Conservation (phyloP, 148 eudicot genomes). For the Chenopodium formosanum region DNA sequence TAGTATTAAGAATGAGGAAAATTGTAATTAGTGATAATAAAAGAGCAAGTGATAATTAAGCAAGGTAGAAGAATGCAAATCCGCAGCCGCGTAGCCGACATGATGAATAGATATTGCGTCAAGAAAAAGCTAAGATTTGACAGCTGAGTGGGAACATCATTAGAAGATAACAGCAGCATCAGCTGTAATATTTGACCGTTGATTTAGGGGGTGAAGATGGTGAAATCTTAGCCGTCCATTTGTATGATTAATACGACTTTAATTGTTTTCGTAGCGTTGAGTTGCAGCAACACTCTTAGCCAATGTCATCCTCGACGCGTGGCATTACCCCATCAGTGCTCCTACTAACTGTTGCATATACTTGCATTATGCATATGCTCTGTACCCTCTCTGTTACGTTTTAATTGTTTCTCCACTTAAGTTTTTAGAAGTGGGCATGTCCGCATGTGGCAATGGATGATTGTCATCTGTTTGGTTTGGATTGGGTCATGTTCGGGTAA, state of each 20-base stretch:
- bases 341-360: neutral
- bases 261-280: slow-evolving; percentile 18
- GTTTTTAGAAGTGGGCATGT: no score
- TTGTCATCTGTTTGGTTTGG: no score
- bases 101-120: slow-evolving; percentile 6
- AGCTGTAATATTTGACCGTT: slow-evolving; percentile 16
- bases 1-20: no score
- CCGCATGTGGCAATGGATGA: no score
- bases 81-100: neutral
- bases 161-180: neutral
- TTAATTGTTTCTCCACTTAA: neutral
- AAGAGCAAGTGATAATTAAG: neutral
- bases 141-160: slow-evolving; percentile 5
- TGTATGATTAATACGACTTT: neutral
- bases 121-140: slow-evolving; percentile 13
- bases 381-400: no score
- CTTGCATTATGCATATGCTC: no score
- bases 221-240: neutral
- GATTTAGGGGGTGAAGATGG: neutral
- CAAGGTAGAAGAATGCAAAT: neutral
- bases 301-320: slow-evolving; percentile 19
- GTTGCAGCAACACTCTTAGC: slow-evolving; percentile 15
- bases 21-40: no score
- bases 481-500: no score
- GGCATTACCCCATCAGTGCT: slow-evolving; percentile 3